Conservation (phyloP, 129 eudicot genomes). For the Ambrosia trifida region DNA sequence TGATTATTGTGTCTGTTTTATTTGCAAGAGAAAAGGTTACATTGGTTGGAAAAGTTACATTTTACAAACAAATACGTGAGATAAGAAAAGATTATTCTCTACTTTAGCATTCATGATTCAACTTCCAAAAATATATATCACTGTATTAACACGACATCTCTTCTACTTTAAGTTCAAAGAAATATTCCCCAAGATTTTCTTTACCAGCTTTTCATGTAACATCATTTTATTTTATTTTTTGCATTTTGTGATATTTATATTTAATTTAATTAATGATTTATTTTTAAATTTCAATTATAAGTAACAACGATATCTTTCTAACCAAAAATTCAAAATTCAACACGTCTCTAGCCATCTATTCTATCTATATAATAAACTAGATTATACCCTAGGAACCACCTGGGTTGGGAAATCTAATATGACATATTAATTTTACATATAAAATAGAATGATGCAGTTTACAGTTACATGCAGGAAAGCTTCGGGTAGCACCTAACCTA, state of each 20-base stretch:
- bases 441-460: too few species aligned
- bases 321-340: too few species aligned
- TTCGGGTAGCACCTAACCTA: too few species aligned
- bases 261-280: background rate
- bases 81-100: slow-evolving; percentile 15
- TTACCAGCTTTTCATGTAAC: slow-evolving; percentile 12
- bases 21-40: background rate
- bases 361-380: too few species aligned
- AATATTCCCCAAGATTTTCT: slow-evolving; percentile 24
- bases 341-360: too few species aligned
- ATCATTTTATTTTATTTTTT: background rate
- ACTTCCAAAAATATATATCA: background rate
- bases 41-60: slow-evolving; percentile 12
- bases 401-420: too few species aligned
- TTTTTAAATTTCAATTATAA: too few species aligned
- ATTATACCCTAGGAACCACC: too few species aligned
- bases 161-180: slow-evolving; percentile 16
- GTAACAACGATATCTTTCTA: too few species aligned
- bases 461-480: too few species aligned
- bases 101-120: slow-evolving; percentile 17
- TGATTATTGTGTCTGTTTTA: background rate
- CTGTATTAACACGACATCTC: slow-evolving; percentile 3
- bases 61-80: slow-evolving; percentile 11
- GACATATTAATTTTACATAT: too few species aligned
- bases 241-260: background rate